Evolutionary conservation across 805 yeast species (phyloP).

Genomic region (Pichia thaimueangensis): DNA sequence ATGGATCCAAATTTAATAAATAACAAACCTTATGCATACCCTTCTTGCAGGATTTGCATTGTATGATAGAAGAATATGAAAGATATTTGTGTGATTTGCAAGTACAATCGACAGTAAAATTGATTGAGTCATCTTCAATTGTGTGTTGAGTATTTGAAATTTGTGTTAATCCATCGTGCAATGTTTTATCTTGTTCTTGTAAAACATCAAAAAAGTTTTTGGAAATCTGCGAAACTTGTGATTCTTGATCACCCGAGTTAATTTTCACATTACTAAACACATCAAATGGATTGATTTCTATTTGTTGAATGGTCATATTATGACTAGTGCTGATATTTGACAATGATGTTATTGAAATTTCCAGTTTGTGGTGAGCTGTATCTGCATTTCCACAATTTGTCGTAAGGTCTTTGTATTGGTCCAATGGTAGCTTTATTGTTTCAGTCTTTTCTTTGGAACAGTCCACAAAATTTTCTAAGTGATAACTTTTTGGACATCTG

Average conservation of each 20-base stretch:
- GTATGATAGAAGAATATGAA: slow-evolving; percentile 11
- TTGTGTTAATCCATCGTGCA: slow-evolving; percentile 12
- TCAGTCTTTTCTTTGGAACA: slow-evolving; percentile 33
- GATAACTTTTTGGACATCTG: slow-evolving; percentile 39
- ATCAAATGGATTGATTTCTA: slow-evolving; percentile 27
- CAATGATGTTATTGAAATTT: slow-evolving; percentile 24
- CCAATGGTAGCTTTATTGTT: slow-evolving; percentile 31
- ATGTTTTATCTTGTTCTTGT: not conserved
- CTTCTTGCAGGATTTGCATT: slow-evolving; percentile 17
- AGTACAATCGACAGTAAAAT: slow-evolving; percentile 14
- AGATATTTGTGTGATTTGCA: slow-evolving; percentile 16
- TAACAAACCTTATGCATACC: slow-evolving; percentile 20
- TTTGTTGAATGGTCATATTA: slow-evolving; percentile 18
- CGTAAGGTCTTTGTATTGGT: slow-evolving; percentile 14
- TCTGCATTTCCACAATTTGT: slow-evolving; percentile 21
- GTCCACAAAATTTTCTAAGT: slow-evolving; percentile 39
- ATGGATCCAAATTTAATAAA: slow-evolving; percentile 2
- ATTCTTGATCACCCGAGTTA: not conserved
- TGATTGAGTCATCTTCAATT: no score
- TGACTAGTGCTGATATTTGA: slow-evolving; percentile 29
- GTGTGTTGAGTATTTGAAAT: not conserved
- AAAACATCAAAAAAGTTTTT: slow-evolving; percentile 17
- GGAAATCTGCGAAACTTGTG: slow-evolving; percentile 21
- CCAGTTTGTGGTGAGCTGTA: slow-evolving; percentile 20
- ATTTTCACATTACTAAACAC: slow-evolving; percentile 3